phyloP scores from a whole-genome alignment of 2,329 filamentous ascomycete species.

The Ophiocordyceps unilateralis region DNA sequence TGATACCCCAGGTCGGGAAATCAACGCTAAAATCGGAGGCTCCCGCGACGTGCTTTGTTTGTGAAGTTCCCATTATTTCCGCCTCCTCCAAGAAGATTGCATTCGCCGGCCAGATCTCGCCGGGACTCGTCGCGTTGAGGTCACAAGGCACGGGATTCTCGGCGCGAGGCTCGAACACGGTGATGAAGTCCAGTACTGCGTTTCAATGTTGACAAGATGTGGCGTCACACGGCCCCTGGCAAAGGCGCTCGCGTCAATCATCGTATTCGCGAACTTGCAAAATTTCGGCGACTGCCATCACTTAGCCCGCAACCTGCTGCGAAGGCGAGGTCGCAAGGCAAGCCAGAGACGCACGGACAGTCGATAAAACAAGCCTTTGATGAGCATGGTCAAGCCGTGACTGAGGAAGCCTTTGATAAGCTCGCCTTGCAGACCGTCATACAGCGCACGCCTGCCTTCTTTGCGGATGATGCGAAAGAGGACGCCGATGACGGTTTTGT shows the following conservation, averaged over 20 bases:
- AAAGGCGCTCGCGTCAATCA: not conserved
- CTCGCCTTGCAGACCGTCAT: conserved; percentile 60
- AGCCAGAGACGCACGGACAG: conserved; percentile 59
- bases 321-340: conserved; percentile 16
- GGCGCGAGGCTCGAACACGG: conserved; percentile 65
- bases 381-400: conserved; percentile 74
- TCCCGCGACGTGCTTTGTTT: conserved; percentile 56
- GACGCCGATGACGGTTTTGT: conserved; percentile 42
- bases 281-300: not conserved
- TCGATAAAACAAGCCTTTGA: conserved; percentile 62
- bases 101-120: conserved; percentile 39
- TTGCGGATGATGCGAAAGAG: conserved; percentile 38
- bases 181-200: conserved; percentile 60
- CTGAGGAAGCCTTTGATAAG: conserved; percentile 70
- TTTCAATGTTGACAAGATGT: conserved; percentile 51
- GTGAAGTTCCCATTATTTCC: conserved; percentile 57
- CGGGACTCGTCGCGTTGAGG: conserved; percentile 62
- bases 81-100: conserved; percentile 21
- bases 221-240: no score
- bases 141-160: conserved; percentile 90
- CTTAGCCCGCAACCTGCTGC: conserved; percentile 5
- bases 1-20: conserved; percentile 37
- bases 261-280: not conserved
- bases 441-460: conserved; percentile 54
- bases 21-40: conserved; percentile 27